Evolutionary conservation across 345 rosid genomes (phyloP).

Genomic region (Clausena lansium): DNA sequence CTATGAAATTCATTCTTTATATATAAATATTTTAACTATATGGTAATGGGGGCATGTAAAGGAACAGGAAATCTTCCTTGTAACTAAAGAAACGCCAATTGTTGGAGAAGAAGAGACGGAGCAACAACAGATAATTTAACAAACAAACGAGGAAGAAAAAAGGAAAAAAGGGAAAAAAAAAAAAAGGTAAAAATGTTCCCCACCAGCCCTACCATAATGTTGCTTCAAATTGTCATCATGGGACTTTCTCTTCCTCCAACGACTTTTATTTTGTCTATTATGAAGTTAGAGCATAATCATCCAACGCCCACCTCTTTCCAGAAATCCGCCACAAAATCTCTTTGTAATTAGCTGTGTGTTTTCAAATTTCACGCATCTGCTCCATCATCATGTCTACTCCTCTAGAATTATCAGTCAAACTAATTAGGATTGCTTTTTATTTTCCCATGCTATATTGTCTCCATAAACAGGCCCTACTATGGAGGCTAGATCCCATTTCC

Average conservation of each 20-base stretch:
- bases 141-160: not conserved
- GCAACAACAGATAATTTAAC: not conserved
- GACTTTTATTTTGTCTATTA: constrained; percentile 22
- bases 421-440: constrained; percentile 17
- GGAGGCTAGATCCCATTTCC: constrained; percentile 41
- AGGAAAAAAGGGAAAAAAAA: not conserved
- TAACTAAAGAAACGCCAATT: constrained; percentile 42
- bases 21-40: not conserved
- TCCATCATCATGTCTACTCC: constrained; percentile 23
- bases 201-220: constrained; percentile 46
- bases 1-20: not conserved
- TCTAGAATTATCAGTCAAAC: constrained; percentile 31
- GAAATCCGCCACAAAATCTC: constrained; percentile 6
- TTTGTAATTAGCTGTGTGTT: not conserved
- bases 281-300: not conserved
- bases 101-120: not conserved
- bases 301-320: not conserved
- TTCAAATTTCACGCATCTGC: constrained; percentile 7
- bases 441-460: constrained; percentile 27
- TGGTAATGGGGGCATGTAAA: constrained; percentile 18
- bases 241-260: constrained; percentile 40
- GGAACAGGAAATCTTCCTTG: constrained; percentile 50
- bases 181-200: constrained; percentile 43
- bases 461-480: constrained; percentile 15
- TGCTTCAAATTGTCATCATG: constrained; percentile 27